phyloP scores from a whole-genome alignment of 2,329 filamentous ascomycete species.

The Emmonsiellopsis sp. region DNA sequence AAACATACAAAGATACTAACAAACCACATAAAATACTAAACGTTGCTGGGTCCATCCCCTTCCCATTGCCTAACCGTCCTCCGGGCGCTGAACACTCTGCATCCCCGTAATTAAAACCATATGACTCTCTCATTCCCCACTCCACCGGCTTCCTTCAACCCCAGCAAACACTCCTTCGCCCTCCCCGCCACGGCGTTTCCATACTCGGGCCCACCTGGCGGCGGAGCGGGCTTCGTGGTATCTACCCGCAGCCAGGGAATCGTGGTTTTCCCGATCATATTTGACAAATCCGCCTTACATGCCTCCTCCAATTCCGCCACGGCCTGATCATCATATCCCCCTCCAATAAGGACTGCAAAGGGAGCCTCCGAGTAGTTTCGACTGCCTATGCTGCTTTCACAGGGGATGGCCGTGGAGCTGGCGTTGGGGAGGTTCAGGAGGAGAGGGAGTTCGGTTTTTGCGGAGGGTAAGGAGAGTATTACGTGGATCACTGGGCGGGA shows the following conservation, averaged over 20 bases:
- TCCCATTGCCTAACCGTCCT: no score
- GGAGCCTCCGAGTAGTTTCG: not conserved
- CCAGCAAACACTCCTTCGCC: not conserved
- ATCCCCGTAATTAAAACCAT: not conserved
- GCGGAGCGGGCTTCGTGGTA: not conserved
- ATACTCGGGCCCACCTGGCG: not conserved
- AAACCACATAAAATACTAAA: no score
- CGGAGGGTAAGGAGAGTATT: not conserved
- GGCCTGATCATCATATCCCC: not conserved
- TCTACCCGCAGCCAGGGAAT: not conserved
- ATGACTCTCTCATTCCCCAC: not conserved
- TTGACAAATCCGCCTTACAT: not conserved
- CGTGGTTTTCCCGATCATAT: no score
- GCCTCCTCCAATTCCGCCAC: not conserved
- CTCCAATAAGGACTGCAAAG: not conserved
- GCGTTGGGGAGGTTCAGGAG: not conserved
- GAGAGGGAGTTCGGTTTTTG: not conserved
- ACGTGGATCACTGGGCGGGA: not conserved
- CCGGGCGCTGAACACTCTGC: no score
- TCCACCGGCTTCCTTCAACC: not conserved
- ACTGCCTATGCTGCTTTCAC: not conserved
- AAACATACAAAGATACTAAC: no score
- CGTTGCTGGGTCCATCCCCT: no score
- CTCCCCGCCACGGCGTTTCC: not conserved
- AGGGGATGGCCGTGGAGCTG: not conserved